Percentiles rank a stretch among this genome's conserved stretches.
phyloP scores from a whole-genome alignment of 2,329 filamentous ascomycete genomes.

The Cercospora sp. region DNA sequence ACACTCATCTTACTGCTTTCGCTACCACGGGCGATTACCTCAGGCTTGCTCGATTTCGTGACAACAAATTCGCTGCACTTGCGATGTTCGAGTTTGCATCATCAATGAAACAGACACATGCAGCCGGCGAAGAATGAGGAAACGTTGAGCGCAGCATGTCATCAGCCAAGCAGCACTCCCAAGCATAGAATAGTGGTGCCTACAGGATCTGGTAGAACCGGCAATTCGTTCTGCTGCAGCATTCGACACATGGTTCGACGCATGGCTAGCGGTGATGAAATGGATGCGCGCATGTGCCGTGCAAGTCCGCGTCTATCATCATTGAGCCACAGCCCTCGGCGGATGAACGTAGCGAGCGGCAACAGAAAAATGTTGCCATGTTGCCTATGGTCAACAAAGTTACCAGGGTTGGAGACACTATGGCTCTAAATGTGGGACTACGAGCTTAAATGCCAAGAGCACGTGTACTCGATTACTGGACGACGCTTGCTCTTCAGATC shows the following conservation, averaged over 20 bases:
- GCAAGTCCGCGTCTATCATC: background rate
- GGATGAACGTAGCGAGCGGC: background rate
- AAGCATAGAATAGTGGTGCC: background rate
- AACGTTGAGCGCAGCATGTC: background rate
- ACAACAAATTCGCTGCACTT: background rate
- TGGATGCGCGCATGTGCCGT: background rate
- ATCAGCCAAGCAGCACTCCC: background rate
- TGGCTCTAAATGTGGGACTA: background rate
- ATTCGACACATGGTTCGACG: background rate
- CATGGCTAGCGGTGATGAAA: background rate
- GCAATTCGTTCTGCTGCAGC: background rate
- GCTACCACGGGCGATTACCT: background rate
- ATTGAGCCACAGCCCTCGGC: background rate
- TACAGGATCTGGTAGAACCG: background rate
- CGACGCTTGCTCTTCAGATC: background rate
- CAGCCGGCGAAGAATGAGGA: background rate
- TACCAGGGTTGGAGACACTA: background rate
- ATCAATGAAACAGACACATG: background rate
- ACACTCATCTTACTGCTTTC: background rate
- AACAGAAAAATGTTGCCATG: background rate
- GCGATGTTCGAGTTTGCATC: background rate
- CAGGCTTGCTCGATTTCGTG: background rate
- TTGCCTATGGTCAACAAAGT: background rate
- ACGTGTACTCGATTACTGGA: constrained; percentile 9
- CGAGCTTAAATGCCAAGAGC: constrained; percentile 8